Conservation (phyloP, 2,329 filamentous ascomycete genomes). For the Xylaria sp. region DNA sequence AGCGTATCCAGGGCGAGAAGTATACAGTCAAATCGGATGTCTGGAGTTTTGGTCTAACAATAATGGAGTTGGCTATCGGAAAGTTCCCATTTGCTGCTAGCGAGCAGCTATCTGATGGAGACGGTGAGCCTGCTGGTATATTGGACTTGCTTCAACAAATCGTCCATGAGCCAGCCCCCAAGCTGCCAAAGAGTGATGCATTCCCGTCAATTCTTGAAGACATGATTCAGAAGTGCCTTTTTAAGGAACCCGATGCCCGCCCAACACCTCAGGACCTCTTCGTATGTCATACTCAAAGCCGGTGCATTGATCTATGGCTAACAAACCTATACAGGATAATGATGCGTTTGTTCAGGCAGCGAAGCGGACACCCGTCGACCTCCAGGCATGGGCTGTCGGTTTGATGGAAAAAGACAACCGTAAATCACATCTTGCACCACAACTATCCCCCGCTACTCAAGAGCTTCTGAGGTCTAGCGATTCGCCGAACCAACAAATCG, state of each 20-base stretch:
- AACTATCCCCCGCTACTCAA: conserved; percentile 80
- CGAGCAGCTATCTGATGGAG: conserved; percentile 75
- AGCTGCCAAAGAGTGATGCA: conserved; percentile 94
- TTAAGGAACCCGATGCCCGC: conserved; percentile 86
- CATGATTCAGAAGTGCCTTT: conserved; percentile 95
- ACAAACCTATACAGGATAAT: conserved; percentile 70
- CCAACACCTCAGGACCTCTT: conserved; percentile 94
- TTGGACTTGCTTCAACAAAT: conserved; percentile 96
- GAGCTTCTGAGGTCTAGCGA: conserved; percentile 75
- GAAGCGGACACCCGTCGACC: conserved; percentile 93
- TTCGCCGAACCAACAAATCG: conserved; percentile 64
- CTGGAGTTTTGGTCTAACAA: conserved; percentile 93
- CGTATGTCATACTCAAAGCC: conserved; percentile 63
- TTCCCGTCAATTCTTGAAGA: conserved; percentile 96
- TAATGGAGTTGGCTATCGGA: conserved; percentile 98
- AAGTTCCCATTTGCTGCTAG: conserved; percentile 92
- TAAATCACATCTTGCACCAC: conserved; percentile 89
- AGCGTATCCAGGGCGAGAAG: conserved; percentile 94
- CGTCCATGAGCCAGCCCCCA: conserved; percentile 93
- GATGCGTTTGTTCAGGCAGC: conserved; percentile 96
- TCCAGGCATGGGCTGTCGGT: conserved; percentile 91
- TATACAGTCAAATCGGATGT: conserved; percentile 99
- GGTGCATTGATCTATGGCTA: conserved; percentile 38
- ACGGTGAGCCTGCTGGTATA: conserved; percentile 90
- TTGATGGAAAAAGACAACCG: conserved; percentile 96